Percentiles rank a stretch among this genome's conserved stretches.
Conservation (phyloP, 306 rosid species). For the Hippophae rhamnoides region DNA sequence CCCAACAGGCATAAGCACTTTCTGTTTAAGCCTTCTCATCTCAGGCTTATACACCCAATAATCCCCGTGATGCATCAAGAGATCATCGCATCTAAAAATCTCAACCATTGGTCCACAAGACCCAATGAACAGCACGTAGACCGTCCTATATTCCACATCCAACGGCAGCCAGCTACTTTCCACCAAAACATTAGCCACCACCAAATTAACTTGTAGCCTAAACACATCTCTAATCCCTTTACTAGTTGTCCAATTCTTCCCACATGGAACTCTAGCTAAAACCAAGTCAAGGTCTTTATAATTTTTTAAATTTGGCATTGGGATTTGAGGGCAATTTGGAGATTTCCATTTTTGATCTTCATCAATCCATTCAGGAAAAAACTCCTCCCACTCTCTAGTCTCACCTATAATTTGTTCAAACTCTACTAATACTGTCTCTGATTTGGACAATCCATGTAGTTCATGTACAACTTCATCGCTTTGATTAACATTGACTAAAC, state of each 20-base stretch:
- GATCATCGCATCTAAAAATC: conserved; percentile 77
- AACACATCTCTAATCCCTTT: conserved; percentile 44
- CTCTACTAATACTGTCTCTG: conserved; percentile 16
- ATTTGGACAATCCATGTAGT: conserved; percentile 7
- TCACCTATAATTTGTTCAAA: conserved; percentile 23
- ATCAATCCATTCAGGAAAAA: conserved; percentile 64
- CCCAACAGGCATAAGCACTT: conserved; percentile 62
- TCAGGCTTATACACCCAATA: conserved; percentile 61
- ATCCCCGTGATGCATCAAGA: conserved; percentile 31
- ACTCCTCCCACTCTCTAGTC: conserved; percentile 38
- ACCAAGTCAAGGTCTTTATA: conserved; percentile 47
- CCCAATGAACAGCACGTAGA: conserved; percentile 58
- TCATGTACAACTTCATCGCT: not conserved
- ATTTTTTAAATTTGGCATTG: conserved; percentile 32
- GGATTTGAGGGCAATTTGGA: conserved; percentile 52
- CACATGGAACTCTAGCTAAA: conserved; percentile 53
- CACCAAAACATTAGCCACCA: conserved; percentile 62
- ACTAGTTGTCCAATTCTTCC: conserved; percentile 1
- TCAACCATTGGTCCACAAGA: conserved; percentile 76
- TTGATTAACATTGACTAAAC: conserved; percentile 39
- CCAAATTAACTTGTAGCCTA: conserved; percentile 69
- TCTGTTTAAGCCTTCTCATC: conserved; percentile 46
- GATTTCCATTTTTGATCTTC: conserved; percentile 29
- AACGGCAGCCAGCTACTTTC: conserved; percentile 33
- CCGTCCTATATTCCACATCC: conserved; percentile 23